These are phyloP conservation scores for Ascochyta rabiei DNA, from an alignment of 2,329 filamentous ascomycete species.

Conservation along the genomic window DNA sequence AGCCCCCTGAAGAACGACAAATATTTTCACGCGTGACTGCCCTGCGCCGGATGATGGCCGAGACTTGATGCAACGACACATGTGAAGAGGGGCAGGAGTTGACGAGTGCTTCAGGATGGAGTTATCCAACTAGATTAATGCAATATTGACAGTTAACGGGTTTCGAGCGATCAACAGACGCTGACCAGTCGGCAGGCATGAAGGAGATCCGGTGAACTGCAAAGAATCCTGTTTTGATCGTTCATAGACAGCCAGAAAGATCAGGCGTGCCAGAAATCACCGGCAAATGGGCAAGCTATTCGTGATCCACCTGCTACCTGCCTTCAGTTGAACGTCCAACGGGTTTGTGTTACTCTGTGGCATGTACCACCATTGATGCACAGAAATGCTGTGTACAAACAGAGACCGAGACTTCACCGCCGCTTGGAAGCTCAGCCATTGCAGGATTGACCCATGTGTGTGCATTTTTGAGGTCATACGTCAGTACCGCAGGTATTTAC, in stretches of 20 bases:
- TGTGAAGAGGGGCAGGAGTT: background rate
- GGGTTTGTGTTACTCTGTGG: background rate
- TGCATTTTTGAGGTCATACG: background rate
- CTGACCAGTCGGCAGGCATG: background rate
- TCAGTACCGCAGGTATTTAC: background rate
- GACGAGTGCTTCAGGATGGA: background rate
- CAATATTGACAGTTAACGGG: background rate
- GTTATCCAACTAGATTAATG: background rate
- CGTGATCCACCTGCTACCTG: background rate
- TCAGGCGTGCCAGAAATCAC: background rate
- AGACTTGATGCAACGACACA: background rate
- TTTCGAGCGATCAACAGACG: background rate
- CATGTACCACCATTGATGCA: slow-evolving; percentile 3
- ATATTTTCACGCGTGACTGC: background rate
- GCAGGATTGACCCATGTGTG: background rate
- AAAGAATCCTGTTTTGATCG: background rate
- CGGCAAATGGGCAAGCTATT: background rate
- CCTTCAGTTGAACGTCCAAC: background rate
- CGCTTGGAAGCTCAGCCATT: background rate
- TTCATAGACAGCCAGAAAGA: background rate
- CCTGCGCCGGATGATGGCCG: background rate
- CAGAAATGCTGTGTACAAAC: background rate
- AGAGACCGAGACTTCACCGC: background rate
- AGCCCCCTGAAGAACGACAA: background rate
- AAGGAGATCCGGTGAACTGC: slow-evolving; percentile 8